These are phyloP conservation scores for Actinomortierella ambigua DNA, from an alignment of 371 early-diverging fungal species.

Conservation along the genomic window DNA sequence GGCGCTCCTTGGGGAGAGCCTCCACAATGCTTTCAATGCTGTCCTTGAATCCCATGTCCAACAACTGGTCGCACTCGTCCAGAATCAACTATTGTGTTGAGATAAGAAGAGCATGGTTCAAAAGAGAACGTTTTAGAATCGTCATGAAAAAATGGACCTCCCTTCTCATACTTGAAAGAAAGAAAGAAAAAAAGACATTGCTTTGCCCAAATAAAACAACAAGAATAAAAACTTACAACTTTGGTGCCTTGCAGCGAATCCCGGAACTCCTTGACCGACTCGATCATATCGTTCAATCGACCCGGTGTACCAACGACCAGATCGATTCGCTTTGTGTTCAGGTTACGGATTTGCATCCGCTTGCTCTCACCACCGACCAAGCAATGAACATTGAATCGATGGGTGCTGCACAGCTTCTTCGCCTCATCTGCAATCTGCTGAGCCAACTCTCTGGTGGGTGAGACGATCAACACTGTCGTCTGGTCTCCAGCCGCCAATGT, in stretches of 20 bases:
- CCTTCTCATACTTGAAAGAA: no score
- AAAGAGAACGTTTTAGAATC: slow-evolving; percentile 10
- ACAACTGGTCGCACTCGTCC: slow-evolving; percentile 99
- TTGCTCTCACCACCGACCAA: slow-evolving; percentile 92
- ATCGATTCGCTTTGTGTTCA: slow-evolving; percentile 73
- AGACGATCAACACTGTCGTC: slow-evolving; percentile 83
- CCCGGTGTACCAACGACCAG: slow-evolving; percentile 98
- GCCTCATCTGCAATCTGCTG: slow-evolving; percentile 93
- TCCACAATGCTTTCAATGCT: slow-evolving; percentile 86
- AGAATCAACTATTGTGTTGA: slow-evolving; percentile 74
- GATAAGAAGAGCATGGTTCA: slow-evolving; percentile 3
- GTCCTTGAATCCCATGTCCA: slow-evolving; percentile 98
- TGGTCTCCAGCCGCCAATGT: slow-evolving; percentile 51
- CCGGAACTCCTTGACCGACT: slow-evolving; percentile 62
- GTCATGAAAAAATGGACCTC: no score
- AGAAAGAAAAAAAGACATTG: slow-evolving; percentile 2
- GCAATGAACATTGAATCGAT: slow-evolving; percentile 75
- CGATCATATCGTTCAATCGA: slow-evolving; percentile 86
- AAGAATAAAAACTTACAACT: slow-evolving; percentile 45
- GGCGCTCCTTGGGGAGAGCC: slow-evolving; percentile 82
- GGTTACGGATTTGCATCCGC: slow-evolving; percentile 58
- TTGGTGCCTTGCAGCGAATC: slow-evolving; percentile 64
- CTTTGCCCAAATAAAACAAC: slow-evolving; percentile 8
- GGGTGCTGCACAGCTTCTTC: slow-evolving; percentile 60
- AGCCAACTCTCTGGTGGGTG: slow-evolving; percentile 98